Evolutionary conservation across 1,139 yeast genomes (phyloP).

Genomic region (Blastobotrys buckinghamii): DNA sequence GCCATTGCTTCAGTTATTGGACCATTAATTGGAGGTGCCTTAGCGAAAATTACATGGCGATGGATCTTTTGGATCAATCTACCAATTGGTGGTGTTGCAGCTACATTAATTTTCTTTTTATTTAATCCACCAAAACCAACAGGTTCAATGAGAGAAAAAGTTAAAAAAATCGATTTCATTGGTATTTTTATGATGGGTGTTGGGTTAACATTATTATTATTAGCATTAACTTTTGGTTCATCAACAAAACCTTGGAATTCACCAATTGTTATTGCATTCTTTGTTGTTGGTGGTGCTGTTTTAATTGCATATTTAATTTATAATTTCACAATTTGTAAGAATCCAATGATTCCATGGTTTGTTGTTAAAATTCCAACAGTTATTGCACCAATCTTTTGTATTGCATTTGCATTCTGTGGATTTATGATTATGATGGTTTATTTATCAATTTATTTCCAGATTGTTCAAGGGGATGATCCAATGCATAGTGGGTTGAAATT

Average conservation of each 20-base stretch:
- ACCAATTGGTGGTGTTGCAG: slow-evolving; percentile 58
- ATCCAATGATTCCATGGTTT: slow-evolving; percentile 43
- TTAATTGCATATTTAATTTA: slow-evolving; percentile 40
- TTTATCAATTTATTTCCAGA: slow-evolving; percentile 52
- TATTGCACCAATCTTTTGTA: slow-evolving; percentile 37
- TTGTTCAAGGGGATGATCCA: slow-evolving; percentile 43
- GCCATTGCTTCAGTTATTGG: slow-evolving; percentile 56
- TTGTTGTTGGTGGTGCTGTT: slow-evolving; percentile 47
- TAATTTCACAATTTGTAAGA: slow-evolving; percentile 41
- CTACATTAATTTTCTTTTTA: slow-evolving; percentile 39
- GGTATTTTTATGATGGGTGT: slow-evolving; percentile 41
- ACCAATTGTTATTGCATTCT: slow-evolving; percentile 47
- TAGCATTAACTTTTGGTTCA: slow-evolving; percentile 50
- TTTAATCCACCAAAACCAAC: slow-evolving; percentile 50
- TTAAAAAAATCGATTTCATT: slow-evolving; percentile 41
- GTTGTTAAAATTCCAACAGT: slow-evolving; percentile 30
- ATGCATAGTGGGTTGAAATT: slow-evolving; percentile 55
- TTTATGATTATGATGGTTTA: slow-evolving; percentile 44
- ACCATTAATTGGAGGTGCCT: slow-evolving; percentile 56
- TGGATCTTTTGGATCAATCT: slow-evolving; percentile 73
- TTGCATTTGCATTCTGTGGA: slow-evolving; percentile 39
- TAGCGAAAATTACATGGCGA: slow-evolving; percentile 47
- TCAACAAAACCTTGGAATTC: slow-evolving; percentile 44
- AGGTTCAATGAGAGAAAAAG: slow-evolving; percentile 38
- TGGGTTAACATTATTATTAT: slow-evolving; percentile 40